phyloP scores from a whole-genome alignment of 768 basidiomycete species.

The Xerocomellus intermedius region DNA sequence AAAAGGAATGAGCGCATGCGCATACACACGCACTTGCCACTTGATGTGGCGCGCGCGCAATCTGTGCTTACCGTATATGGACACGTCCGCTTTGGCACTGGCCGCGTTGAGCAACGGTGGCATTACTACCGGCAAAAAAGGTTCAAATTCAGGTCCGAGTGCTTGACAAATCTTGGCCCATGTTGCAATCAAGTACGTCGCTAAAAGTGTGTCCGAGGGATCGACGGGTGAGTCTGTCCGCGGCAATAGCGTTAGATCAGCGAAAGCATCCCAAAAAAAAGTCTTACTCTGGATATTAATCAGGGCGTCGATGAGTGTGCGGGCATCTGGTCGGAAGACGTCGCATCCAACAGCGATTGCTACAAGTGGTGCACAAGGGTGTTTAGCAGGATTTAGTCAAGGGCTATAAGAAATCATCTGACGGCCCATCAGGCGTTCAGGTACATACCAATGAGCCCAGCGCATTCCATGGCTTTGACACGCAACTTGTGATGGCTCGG shows the following conservation, averaged over 20 bases:
- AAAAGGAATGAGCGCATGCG: background rate
- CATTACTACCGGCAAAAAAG: slow-evolving; percentile 84
- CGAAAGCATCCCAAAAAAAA: background rate
- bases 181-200: slow-evolving; percentile 77
- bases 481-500: slow-evolving; percentile 65
- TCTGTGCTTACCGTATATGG: slow-evolving; percentile 53
- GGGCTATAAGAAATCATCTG: background rate
- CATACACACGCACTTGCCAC: background rate
- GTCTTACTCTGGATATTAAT: slow-evolving; percentile 73
- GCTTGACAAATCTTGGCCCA: slow-evolving; percentile 91
- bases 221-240: slow-evolving; percentile 61
- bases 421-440: background rate
- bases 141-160: slow-evolving; percentile 80
- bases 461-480: slow-evolving; percentile 90
- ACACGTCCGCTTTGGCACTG: slow-evolving; percentile 76
- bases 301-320: slow-evolving; percentile 66
- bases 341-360: slow-evolving; percentile 87
- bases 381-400: background rate
- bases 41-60: background rate
- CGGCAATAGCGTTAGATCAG: background rate
- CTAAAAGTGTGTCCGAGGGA: slow-evolving; percentile 66
- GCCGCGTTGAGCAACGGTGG: slow-evolving; percentile 74
- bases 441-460: slow-evolving; percentile 72
- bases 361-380: slow-evolving; percentile 25
- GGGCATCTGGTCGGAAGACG: slow-evolving; percentile 72